Evolutionary conservation across 331 rosid species (phyloP), one percentile per base, ranked within the genome.

Genomic region (Spiraea crenata): DNA sequence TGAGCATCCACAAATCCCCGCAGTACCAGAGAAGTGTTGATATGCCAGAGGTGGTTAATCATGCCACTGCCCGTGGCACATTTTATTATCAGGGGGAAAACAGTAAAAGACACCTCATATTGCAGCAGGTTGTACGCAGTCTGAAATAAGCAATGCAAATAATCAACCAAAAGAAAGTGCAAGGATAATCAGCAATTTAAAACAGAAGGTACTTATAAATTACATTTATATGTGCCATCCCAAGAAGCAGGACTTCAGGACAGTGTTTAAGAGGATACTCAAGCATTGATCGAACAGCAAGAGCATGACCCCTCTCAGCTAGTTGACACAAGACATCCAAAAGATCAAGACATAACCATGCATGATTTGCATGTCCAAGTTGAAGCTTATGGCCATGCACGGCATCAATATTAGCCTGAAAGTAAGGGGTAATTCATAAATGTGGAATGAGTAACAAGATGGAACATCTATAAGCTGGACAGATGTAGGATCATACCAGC

Each of bases 231-330:
- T 88, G 87, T 61, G 99, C 83, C 86, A 95, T 77, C 77, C 99
- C 99, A 68, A 91, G 98, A 74, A 95, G 96, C 79, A 95, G 84
- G 74, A 89, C 75, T 81, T 91, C 99, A 47, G 99, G 90, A 76
- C 98, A 91, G 78, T 89, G 84, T 77, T 88, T 86, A 46, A 95
- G 92, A 72, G 99, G 98, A 85, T 83, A 80, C 50, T 89, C 93
- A 60, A 95, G 85, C 67, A 95, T 82, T 12, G 88, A 76, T 69
- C 91, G 91, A 80, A 91, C 98, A 58, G 84, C 72, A 82, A 80
- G 75, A 72, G 98, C 96, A 80, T 91, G 90, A 76, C 99, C 99
- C 82, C 84, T 86, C 88, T 95, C 99, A 63, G 99, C 91, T 67
- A 95, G 82, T 84, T 78, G 89, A 77, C 99, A 95, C 49, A 95